Evolutionary conservation across 2,329 filamentous ascomycete species (phyloP).

Genomic region (Colletotrichum zoysiae): DNA sequence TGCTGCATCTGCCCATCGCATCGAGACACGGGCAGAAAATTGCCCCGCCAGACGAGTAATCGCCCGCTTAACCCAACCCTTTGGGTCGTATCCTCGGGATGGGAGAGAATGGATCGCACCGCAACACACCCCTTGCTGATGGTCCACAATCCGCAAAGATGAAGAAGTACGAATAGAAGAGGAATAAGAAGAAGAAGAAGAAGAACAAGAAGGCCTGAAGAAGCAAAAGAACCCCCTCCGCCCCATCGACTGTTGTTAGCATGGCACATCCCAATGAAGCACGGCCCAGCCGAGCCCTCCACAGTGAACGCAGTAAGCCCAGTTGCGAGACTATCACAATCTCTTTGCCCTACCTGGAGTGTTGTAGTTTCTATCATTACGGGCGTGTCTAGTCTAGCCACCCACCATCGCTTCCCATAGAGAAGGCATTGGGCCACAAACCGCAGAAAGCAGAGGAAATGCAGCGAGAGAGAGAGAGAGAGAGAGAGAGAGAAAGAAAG

Average conservation of each 20-base stretch:
- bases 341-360: neutral
- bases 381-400: too few relatives aligned
- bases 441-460: conserved; percentile 3
- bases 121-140: conserved; percentile 14
- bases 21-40: neutral
- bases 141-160: neutral
- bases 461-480: too few relatives aligned
- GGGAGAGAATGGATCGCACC: conserved; percentile 7
- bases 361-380: too few relatives aligned
- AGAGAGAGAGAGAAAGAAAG: neutral
- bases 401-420: too few relatives aligned
- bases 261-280: conserved; percentile 1
- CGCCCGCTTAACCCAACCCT: conserved; percentile 8
- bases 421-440: neutral
- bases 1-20: neutral
- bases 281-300: neutral
- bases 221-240: neutral
- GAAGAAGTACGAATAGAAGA: neutral
- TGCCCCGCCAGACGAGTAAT: neutral
- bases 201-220: neutral
- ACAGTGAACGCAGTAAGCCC: too few relatives aligned
- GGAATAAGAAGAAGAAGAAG: neutral
- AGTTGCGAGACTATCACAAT: neutral
- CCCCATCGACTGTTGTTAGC: conserved; percentile 6
- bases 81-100: conserved; percentile 34